These are phyloP conservation scores for Prosopis cineraria DNA, from an alignment of 306 rosid genomes.

Conservation along the genomic window DNA sequence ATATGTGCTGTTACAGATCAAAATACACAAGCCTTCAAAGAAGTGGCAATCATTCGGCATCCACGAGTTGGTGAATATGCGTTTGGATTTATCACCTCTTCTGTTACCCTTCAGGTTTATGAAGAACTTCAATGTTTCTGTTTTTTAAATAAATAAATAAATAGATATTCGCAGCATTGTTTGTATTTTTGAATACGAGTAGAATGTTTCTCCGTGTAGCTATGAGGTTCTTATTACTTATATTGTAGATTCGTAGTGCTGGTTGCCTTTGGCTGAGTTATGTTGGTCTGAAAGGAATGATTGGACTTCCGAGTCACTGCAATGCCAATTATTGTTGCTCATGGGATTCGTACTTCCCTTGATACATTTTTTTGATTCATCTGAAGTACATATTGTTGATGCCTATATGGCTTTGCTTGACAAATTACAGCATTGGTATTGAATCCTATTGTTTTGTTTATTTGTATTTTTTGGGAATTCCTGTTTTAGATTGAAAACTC, in stretches of 20 bases:
- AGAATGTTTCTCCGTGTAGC: slow-evolving; percentile 1
- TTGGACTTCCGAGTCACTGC: neutral
- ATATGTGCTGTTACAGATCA: slow-evolving; percentile 59
- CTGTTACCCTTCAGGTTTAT: slow-evolving; percentile 85
- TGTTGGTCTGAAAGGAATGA: slow-evolving; percentile 8
- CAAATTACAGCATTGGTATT: neutral
- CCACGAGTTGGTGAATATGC: slow-evolving; percentile 99
- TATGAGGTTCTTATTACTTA: slow-evolving; percentile 2
- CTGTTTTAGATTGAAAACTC: neutral
- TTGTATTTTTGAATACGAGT: slow-evolving; percentile 2
- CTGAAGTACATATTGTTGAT: neutral
- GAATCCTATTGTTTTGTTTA: neutral
- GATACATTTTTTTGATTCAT: slow-evolving; percentile 11
- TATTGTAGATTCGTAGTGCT: neutral
- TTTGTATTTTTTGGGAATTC: neutral
- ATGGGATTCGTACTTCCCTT: slow-evolving; percentile 12
- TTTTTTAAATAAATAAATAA: neutral
- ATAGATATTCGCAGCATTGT: slow-evolving; percentile 17
- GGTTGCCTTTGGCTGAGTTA: slow-evolving; percentile 14
- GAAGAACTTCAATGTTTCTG: slow-evolving; percentile 13
- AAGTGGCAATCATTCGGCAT: slow-evolving; percentile 96
- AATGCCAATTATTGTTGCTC: slow-evolving; percentile 6
- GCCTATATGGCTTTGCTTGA: slow-evolving; percentile 1
- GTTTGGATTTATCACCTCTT: slow-evolving; percentile 92
- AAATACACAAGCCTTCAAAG: slow-evolving; percentile 92